Conservation (phyloP, 2,329 filamentous ascomycete species). For the Cordyceps cateniannulata region DNA sequence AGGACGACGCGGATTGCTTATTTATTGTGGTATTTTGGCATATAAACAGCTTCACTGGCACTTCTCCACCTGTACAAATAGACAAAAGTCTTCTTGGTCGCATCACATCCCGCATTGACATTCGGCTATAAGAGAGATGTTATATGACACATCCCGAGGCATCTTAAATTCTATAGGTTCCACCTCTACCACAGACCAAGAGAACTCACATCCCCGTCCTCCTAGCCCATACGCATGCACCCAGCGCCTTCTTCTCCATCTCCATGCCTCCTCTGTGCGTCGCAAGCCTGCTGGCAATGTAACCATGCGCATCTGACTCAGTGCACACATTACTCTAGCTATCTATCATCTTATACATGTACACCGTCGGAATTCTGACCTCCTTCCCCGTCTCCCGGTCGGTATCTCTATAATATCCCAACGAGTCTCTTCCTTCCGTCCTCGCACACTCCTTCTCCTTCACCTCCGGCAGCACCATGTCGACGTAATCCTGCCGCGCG, state of each 20-base stretch:
- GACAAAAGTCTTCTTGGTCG: background rate
- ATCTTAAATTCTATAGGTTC: no score
- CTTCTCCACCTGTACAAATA: conserved; percentile 7
- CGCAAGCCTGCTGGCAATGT: no score
- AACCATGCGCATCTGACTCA: no score
- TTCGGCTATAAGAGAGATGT: no score
- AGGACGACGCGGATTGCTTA: background rate
- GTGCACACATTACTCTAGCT: no score
- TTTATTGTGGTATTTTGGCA: background rate
- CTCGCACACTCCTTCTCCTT: conserved; percentile 10
- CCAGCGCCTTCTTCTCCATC: no score
- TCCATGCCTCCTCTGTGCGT: no score
- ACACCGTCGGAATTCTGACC: conserved; percentile 16
- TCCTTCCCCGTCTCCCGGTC: conserved; percentile 14
- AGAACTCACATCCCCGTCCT: no score
- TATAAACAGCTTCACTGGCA: background rate
- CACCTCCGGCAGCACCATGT: background rate
- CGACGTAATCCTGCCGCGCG: conserved; percentile 21
- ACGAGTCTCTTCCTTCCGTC: conserved; percentile 9
- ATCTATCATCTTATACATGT: conserved; percentile 20
- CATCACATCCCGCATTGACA: background rate
- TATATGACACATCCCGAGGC: no score
- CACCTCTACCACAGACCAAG: no score
- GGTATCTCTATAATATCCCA: conserved; percentile 10
- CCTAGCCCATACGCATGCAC: no score